Evolutionary conservation across 1,284 basidiomycete species (phyloP).

Genomic region (Caloboletus firmus): DNA sequence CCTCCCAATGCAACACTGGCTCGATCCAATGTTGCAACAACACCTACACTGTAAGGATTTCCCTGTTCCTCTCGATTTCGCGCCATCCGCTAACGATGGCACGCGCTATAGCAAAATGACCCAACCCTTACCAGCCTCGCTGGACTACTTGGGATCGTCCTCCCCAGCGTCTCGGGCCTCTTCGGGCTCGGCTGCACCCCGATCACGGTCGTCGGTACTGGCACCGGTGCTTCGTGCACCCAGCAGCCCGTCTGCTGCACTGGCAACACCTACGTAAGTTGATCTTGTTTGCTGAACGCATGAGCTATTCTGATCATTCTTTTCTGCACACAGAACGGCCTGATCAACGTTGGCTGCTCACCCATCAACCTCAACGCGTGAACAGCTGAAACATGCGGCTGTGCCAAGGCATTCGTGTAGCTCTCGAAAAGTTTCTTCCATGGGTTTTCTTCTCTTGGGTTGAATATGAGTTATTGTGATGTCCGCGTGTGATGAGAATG

Average conservation of each 20-base stretch:
- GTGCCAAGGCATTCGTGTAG: background rate
- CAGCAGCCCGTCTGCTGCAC: conserved; percentile 18
- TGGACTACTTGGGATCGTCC: background rate
- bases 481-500: background rate
- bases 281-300: no score
- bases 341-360: conserved; percentile 15
- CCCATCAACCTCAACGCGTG: conserved; percentile 1
- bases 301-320: no score
- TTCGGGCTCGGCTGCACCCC: conserved; percentile 9
- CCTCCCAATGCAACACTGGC: conserved; percentile 8
- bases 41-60: conserved; percentile 1
- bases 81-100: background rate
- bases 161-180: background rate
- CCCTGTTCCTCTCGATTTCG: rapidly evolving
- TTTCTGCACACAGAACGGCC: conserved; percentile 1
- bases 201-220: background rate
- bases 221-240: background rate
- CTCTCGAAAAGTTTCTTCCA: background rate
- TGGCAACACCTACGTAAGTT: conserved; percentile 6
- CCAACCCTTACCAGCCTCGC: background rate
- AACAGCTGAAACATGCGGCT: background rate
- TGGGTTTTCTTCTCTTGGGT: background rate
- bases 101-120: background rate
- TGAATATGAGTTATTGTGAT: background rate
- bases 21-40: conserved; percentile 7